A percentile compares a stretch with the other conserved stretches of the same genome.
Evolutionary conservation across 331 rosid genomes (phyloP).

Genomic region (Saraca asoca): DNA sequence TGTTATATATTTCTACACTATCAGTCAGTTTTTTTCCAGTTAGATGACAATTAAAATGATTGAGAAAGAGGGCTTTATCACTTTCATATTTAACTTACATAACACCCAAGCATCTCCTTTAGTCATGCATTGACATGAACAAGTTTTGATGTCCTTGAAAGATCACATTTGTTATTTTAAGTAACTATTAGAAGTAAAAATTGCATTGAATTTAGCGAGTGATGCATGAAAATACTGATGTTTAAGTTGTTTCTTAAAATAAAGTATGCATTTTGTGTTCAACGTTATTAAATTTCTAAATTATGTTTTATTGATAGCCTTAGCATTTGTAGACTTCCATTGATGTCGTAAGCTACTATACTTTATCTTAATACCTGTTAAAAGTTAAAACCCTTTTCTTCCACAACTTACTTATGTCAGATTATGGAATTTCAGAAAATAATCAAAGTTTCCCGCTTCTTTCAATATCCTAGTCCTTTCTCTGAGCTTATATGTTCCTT

Average conservation of each 20-base stretch:
- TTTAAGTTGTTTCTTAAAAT: no score
- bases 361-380: not conserved
- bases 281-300: no score
- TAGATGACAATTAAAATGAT: slow-evolving; percentile 22
- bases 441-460: slow-evolving; percentile 10
- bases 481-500: slow-evolving; percentile 11
- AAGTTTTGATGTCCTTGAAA: not conserved
- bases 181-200: slow-evolving; percentile 18
- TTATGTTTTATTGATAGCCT: not conserved
- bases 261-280: no score
- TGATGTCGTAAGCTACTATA: not conserved
- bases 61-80: slow-evolving; percentile 12
- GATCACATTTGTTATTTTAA: slow-evolving; percentile 9
- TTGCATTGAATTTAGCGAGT: slow-evolving; percentile 17
- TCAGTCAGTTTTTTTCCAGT: not conserved
- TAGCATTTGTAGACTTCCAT: not conserved
- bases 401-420: not conserved
- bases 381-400: slow-evolving; percentile 1
- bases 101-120: slow-evolving; percentile 17
- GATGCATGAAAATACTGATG: not conserved
- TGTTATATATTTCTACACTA: slow-evolving; percentile 27
- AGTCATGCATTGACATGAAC: not conserved
- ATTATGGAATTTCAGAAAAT: slow-evolving; percentile 9
- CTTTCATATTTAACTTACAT: slow-evolving; percentile 12
- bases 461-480: not conserved